A percentile compares a stretch with the other conserved stretches of the same genome.
Conservation (phyloP, 83 land plant species). For the Diphasiastrum complanatum region DNA sequence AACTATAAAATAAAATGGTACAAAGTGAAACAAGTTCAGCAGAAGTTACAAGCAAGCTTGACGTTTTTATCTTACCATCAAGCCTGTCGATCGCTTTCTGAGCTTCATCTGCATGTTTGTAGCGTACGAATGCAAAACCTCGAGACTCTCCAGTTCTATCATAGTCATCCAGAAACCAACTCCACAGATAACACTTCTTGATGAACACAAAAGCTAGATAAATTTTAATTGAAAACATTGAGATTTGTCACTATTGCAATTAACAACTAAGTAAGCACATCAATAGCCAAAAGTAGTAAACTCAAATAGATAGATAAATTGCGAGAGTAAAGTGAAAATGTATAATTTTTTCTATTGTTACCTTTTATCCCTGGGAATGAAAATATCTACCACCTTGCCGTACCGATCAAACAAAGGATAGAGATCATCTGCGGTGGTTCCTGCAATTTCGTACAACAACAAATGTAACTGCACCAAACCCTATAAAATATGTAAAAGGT, state of each 20-base stretch:
- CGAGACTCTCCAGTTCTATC: conserved; percentile 30
- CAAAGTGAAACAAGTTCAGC: too few relatives aligned
- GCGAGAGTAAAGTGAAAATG: too few relatives aligned
- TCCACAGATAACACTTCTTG: neutral
- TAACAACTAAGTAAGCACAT: neutral
- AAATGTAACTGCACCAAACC: too few relatives aligned
- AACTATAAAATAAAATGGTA: too few relatives aligned
- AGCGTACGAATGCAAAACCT: conserved; percentile 29
- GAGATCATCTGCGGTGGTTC: conserved; percentile 30
- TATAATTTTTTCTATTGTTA: too few relatives aligned
- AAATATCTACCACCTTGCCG: conserved; percentile 34
- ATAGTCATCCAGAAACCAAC: too few relatives aligned
- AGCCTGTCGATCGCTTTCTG: conserved; percentile 25
- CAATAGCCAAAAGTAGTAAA: neutral
- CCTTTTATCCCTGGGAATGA: conserved; percentile 32
- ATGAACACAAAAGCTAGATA: neutral
- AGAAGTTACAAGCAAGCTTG: too few relatives aligned
- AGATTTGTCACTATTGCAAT: neutral
- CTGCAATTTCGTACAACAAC: too few relatives aligned
- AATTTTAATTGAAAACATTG: too few relatives aligned
- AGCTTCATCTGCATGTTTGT: conserved; percentile 29
- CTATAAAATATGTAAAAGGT: too few relatives aligned
- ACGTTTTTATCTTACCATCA: conserved; percentile 20
- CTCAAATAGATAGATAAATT: too few relatives aligned
- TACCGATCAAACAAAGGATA: conserved; percentile 32